Evolutionary conservation across 495 filamentous ascomycete species (phyloP).

Genomic region (Aspergillus kassunensis): DNA sequence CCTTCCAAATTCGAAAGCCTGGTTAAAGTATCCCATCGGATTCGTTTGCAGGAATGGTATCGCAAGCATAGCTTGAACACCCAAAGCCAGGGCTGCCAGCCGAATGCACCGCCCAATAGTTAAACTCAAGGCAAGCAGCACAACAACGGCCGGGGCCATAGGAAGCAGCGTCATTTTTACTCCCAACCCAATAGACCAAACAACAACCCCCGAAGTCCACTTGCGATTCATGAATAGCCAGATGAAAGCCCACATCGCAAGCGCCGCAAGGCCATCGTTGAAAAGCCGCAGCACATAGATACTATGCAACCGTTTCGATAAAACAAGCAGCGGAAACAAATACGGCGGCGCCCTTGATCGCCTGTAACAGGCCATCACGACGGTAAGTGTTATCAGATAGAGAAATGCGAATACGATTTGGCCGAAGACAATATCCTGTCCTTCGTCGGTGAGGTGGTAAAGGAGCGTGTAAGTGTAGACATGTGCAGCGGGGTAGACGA

Average conservation of each 20-base stretch:
- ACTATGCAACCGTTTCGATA: constrained; percentile 91
- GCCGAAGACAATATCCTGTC: constrained; percentile 70
- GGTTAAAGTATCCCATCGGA: constrained; percentile 64
- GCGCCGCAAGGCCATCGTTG: constrained; percentile 86
- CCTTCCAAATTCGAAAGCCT: constrained; percentile 85
- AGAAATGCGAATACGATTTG: constrained; percentile 76
- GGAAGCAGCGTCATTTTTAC: constrained; percentile 92
- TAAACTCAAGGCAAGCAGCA: constrained; percentile 65
- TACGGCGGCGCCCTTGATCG: constrained; percentile 79
- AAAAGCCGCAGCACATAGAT: constrained; percentile 90
- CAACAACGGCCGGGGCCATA: constrained; percentile 70
- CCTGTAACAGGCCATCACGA: constrained; percentile 81
- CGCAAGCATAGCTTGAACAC: constrained; percentile 68
- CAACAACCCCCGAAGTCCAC: constrained; percentile 66
- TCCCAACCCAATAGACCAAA: constrained; percentile 75
- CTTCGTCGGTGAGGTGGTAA: constrained; percentile 71
- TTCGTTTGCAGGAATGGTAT: constrained; percentile 71
- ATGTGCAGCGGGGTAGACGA: constrained; percentile 92
- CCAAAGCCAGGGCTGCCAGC: constrained; percentile 64
- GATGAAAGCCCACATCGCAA: constrained; percentile 77
- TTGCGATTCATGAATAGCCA: constrained; percentile 66
- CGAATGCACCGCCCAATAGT: constrained; percentile 58
- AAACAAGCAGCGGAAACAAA: constrained; percentile 77
- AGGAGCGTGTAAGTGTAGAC: constrained; percentile 84
- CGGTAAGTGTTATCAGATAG: constrained; percentile 67